Conservation (phyloP, 1,139 yeast genomes). For the Starmera stellimalicola region DNA sequence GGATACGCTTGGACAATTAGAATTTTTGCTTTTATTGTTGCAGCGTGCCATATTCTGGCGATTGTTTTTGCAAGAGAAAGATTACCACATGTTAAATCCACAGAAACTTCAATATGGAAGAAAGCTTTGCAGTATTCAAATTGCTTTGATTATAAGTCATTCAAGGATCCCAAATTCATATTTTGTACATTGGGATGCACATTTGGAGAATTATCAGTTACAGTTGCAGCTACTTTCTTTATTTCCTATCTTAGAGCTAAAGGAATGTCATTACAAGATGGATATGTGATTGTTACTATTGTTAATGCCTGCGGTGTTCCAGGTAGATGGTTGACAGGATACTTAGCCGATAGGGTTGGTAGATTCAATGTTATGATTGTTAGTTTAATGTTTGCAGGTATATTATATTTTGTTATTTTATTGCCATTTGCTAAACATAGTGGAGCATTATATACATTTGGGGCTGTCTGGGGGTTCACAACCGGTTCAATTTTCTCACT, state of each 20-base stretch:
- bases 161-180: constrained; percentile 30
- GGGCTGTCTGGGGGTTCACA: constrained; percentile 40
- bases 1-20: constrained; percentile 53
- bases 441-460: constrained; percentile 22
- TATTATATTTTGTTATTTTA: constrained; percentile 37
- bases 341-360: constrained; percentile 39
- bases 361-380: constrained; percentile 41
- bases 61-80: constrained; percentile 31
- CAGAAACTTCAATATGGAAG: background rate
- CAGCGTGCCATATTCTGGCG: constrained; percentile 25
- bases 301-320: constrained; percentile 40
- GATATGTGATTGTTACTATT: constrained; percentile 38
- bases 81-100: constrained; percentile 20
- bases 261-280: constrained; percentile 30
- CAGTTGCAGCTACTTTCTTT: constrained; percentile 35
- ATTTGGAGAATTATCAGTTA: constrained; percentile 31
- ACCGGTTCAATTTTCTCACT: constrained; percentile 35
- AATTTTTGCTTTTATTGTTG: constrained; percentile 34
- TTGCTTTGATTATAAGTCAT: constrained; percentile 33
- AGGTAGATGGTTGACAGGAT: constrained; percentile 41
- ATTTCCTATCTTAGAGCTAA: constrained; percentile 40
- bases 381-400: constrained; percentile 27
- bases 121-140: constrained; percentile 18
- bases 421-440: constrained; percentile 31
- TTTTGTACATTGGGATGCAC: constrained; percentile 34